Conservation (phyloP, 2,329 filamentous ascomycete genomes). For the Neonectria magnoliae region DNA sequence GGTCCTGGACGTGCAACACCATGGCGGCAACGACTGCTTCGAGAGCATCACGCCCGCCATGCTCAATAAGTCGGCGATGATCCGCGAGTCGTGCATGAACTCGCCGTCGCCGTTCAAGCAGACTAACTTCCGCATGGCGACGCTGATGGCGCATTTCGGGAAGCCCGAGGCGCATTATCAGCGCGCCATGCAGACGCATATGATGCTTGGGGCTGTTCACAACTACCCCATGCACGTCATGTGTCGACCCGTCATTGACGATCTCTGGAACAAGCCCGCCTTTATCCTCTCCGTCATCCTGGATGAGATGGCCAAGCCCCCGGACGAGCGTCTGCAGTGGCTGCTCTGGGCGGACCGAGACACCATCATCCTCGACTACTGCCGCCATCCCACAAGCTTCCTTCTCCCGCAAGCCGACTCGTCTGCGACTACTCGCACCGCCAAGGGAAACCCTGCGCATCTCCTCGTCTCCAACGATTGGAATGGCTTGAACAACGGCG, state of each 20-base stretch:
- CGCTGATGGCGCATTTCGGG: conserved; percentile 4
- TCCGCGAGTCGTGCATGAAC: not conserved
- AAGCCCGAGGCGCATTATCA: conserved; percentile 3
- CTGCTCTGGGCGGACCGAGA: conserved; percentile 34
- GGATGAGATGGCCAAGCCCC: conserved; percentile 28
- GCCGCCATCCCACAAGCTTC: conserved; percentile 19
- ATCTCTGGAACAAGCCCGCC: conserved; percentile 13
- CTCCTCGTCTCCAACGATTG: conserved; percentile 27
- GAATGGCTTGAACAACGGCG: conserved; percentile 34
- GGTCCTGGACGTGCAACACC: not conserved
- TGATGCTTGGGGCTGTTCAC: not conserved
- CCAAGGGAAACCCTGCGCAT: not conserved
- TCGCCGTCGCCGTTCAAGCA: not conserved
- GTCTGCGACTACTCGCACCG: not conserved
- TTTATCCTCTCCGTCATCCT: conserved; percentile 13
- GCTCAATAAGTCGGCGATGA: not conserved
- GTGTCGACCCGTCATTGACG: not conserved
- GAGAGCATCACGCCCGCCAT: not conserved
- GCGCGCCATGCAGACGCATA: not conserved
- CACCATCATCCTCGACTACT: conserved; percentile 31
- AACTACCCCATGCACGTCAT: not conserved
- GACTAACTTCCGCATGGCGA: not conserved
- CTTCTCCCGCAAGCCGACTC: conserved; percentile 11
- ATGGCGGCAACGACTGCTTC: not conserved
- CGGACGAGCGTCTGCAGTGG: conserved; percentile 27